Evolutionary conservation across 495 filamentous ascomycete genomes (phyloP).

Genomic region (Talaromyces liani): DNA sequence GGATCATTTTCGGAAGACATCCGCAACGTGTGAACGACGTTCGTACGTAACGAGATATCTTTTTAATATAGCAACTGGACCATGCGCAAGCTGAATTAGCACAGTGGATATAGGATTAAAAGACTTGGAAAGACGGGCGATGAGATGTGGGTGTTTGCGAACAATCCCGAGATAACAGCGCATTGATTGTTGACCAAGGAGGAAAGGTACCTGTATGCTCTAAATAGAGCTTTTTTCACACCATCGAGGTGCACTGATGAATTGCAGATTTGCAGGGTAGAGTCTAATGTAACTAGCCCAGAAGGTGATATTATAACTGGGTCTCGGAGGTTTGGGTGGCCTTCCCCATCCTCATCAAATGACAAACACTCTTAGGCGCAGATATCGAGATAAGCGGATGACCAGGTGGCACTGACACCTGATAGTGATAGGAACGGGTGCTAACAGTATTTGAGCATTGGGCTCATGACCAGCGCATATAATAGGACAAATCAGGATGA

Average conservation of each 20-base stretch:
- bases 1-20: constrained; percentile 44
- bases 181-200: neutral
- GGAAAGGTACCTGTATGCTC: constrained; percentile 1
- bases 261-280: neutral
- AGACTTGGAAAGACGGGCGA: neutral
- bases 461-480: neutral
- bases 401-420: neutral
- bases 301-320: constrained; percentile 1
- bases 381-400: constrained; percentile 4
- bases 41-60: neutral
- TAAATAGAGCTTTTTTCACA: neutral
- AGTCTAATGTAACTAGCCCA: constrained; percentile 2
- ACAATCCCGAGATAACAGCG: neutral
- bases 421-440: neutral
- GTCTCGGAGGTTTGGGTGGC: neutral
- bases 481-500: neutral
- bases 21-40: constrained; percentile 15
- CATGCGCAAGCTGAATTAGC: neutral
- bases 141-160: neutral
- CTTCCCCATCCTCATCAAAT: neutral
- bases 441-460: neutral
- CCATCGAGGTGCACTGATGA: neutral
- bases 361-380: neutral
- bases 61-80: constrained; percentile 11
- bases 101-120: neutral